A percentile compares a stretch with the other conserved stretches of the same genome.
Conservation (phyloP, 371 early-diverging fungal species). For the Mucor racemosus region DNA sequence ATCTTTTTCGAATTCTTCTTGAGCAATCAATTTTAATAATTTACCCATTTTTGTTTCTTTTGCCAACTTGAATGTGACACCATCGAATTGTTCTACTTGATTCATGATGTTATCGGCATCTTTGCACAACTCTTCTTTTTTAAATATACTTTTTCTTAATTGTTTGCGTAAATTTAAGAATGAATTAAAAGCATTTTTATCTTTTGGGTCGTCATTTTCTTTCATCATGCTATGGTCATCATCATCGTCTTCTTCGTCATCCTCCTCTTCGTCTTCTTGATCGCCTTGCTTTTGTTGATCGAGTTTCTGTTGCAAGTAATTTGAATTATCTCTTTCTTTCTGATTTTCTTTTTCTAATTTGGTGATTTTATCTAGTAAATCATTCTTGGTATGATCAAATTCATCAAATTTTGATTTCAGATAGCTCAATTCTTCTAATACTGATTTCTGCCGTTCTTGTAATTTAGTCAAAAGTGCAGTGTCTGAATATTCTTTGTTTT, state of each 20-base stretch:
- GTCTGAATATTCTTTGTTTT: background rate
- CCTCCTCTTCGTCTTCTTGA: slow-evolving; percentile 19
- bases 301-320: slow-evolving; percentile 19
- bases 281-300: slow-evolving; percentile 31
- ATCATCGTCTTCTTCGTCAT: slow-evolving; percentile 11
- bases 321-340: slow-evolving; percentile 23
- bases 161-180: slow-evolving; percentile 41
- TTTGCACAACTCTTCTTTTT: slow-evolving; percentile 41
- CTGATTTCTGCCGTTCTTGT: background rate
- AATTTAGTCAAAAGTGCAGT: background rate
- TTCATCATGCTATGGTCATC: background rate
- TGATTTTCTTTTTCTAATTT: slow-evolving; percentile 37
- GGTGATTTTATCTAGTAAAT: slow-evolving; percentile 24
- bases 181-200: slow-evolving; percentile 6
- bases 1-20: slow-evolving; percentile 42
- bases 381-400: background rate
- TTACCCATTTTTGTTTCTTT: slow-evolving; percentile 57
- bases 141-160: slow-evolving; percentile 44
- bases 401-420: background rate
- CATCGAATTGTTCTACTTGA: slow-evolving; percentile 48
- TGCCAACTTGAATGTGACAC: slow-evolving; percentile 47
- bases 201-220: slow-evolving; percentile 9
- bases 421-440: slow-evolving; percentile 7
- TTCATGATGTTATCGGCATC: slow-evolving; percentile 45
- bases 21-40: slow-evolving; percentile 46